These are phyloP conservation scores for Ceriops zippeliana DNA, from an alignment of 345 rosid species.

Conservation along the genomic window DNA sequence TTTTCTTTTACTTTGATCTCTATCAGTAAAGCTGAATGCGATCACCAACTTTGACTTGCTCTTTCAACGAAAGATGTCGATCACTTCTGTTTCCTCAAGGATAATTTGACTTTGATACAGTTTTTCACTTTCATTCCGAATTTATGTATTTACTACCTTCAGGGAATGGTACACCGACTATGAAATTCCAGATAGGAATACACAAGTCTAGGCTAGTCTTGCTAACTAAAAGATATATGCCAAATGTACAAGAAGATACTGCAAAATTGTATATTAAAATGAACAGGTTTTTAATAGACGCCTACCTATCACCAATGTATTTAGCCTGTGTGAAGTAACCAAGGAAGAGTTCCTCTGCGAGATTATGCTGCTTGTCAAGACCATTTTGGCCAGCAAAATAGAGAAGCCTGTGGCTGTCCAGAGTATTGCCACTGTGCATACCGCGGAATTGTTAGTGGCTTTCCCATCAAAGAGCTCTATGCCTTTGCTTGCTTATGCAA, in stretches of 20 bases:
- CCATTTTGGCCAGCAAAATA: constrained; percentile 61
- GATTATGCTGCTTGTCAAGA: constrained; percentile 65
- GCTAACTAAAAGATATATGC: no score
- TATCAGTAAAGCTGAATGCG: neutral
- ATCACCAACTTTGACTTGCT: neutral
- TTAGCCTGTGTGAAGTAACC: constrained; percentile 91
- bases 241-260: neutral
- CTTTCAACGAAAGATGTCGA: neutral
- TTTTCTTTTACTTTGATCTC: no score
- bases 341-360: constrained; percentile 69
- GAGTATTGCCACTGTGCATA: constrained; percentile 58
- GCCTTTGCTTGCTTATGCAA: constrained; percentile 3
- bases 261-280: neutral
- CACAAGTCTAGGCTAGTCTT: no score
- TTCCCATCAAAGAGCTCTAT: neutral
- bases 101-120: neutral
- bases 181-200: no score
- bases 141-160: no score
- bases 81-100: neutral
- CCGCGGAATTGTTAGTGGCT: constrained; percentile 11
- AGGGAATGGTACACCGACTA: no score
- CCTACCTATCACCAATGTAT: constrained; percentile 74
- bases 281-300: neutral
- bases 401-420: constrained; percentile 90
- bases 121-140: neutral